Evolutionary conservation across 2,329 filamentous ascomycete genomes (phyloP).

Genomic region (Aspergillus sp.): DNA sequence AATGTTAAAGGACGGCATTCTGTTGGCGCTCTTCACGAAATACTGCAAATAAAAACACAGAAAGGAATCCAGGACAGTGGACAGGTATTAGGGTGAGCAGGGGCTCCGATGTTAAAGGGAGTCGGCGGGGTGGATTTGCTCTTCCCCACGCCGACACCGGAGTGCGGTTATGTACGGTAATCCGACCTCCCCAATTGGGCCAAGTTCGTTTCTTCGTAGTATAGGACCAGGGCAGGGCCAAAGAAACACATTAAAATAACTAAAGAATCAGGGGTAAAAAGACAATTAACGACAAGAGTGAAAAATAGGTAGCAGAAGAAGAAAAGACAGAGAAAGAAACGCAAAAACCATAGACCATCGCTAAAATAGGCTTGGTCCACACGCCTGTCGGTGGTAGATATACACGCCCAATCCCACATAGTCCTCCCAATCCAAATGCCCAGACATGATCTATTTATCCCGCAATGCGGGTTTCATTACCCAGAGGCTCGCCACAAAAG

Average conservation of each 20-base stretch:
- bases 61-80: neutral
- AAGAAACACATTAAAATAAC: conserved; percentile 20
- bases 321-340: conserved; percentile 9
- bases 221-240: conserved; percentile 8
- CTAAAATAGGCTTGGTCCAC: conserved; percentile 11
- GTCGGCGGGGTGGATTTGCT: conserved; percentile 17
- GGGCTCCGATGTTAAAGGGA: conserved; percentile 17
- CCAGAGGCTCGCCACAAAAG: conserved; percentile 16
- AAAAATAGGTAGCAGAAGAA: neutral
- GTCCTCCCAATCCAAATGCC: conserved; percentile 14
- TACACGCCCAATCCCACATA: conserved; percentile 14
- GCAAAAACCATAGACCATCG: conserved; percentile 11
- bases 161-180: conserved; percentile 15
- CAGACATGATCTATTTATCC: conserved; percentile 11
- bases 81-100: conserved; percentile 3
- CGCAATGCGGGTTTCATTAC: conserved; percentile 1
- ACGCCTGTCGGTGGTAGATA: conserved; percentile 11
- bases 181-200: conserved; percentile 7
- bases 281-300: conserved; percentile 6
- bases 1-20: conserved; percentile 72
- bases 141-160: conserved; percentile 31
- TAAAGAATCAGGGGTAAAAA: conserved; percentile 9
- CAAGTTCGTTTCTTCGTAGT: neutral
- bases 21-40: conserved; percentile 21
- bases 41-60: conserved; percentile 2